Conservation (phyloP, 108 stramenopile species). For the Skeletonema marinoi region DNA sequence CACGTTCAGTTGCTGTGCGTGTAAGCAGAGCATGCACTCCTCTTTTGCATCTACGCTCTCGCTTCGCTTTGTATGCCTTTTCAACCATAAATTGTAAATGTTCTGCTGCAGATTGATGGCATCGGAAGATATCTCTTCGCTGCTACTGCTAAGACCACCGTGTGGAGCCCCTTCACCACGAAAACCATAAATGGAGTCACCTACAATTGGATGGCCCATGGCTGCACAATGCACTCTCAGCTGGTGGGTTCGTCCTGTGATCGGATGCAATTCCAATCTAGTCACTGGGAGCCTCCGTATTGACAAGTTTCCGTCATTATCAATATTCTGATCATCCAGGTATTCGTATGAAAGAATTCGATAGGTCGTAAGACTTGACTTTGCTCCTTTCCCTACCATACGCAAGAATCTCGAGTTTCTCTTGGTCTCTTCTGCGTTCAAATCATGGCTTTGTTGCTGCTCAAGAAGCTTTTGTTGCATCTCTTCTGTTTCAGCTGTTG, state of each 20-base stretch:
- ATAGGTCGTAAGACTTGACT: constrained; percentile 56
- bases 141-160: constrained; percentile 27
- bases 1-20: constrained; percentile 61
- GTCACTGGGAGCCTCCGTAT: constrained; percentile 44
- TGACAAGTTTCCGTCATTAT: background rate
- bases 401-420: constrained; percentile 58
- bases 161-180: constrained; percentile 38
- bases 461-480: constrained; percentile 8
- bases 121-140: background rate
- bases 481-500: constrained; percentile 34
- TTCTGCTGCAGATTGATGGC: constrained; percentile 4
- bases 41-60: constrained; percentile 18
- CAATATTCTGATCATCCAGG: constrained; percentile 21
- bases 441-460: constrained; percentile 17
- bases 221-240: constrained; percentile 80
- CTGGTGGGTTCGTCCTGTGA: constrained; percentile 81
- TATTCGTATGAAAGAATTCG: constrained; percentile 51
- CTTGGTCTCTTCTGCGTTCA: constrained; percentile 41
- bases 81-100: constrained; percentile 10
- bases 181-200: constrained; percentile 76
- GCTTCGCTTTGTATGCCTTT: constrained; percentile 13
- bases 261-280: constrained; percentile 54
- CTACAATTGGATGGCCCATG: constrained; percentile 78
- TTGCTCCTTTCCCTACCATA: constrained; percentile 58
- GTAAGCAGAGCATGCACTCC: constrained; percentile 55